Base-by-base conservation (phyloP, 148 eudicot species). In the Camellia japonica region DNA sequence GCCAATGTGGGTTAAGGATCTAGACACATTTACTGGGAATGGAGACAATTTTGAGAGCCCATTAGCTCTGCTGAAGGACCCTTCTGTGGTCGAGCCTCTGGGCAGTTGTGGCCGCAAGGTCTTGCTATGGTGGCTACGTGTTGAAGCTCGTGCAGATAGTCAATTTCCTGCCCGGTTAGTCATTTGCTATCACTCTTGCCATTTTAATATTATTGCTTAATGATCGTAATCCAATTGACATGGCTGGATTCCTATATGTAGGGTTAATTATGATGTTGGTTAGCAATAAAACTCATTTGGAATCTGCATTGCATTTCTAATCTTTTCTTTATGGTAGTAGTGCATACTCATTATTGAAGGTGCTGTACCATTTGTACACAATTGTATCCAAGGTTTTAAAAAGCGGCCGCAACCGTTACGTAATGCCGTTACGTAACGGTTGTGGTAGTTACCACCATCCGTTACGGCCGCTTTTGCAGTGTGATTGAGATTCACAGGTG, bases 121-220 rank as follows among this genome's bases (percentile, higher is more conserved):
- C 80, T 80, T 96, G 93, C 84, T 93, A 69, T 96, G 99, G 99
- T 96, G 99, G 99, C 93, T 93, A 64, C 99, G 99, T 80, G 98
- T 91, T 79, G 99, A 96, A 87, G 99, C 99, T 73, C 93, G 98
- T 42, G 90, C 95, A 61, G 99, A 96, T 73, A 93, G 99, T 90
- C 92, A 91, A 85, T 96, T 92, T 68, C 99, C 99, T 54, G 68
- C 95, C 58, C 83, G 99, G 99, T 96, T 56, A 91, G 92, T 86
- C 79, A 10, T 71, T 73, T 65, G 19, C 15, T 59, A 3, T 56
- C 42, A n/a, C 59, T 71, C 11, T 83, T 51, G 20, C 41, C 41
- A 6, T 54, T 9, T 18, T 30, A 23, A n/a, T 16, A 71, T 44
- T 3, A 74, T 68, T 80, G 65, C 23, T 78, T 61, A 43, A 61